These are phyloP conservation scores for Gomphus bonarii DNA, from an alignment of 1,284 basidiomycete genomes.

Conservation along the genomic window DNA sequence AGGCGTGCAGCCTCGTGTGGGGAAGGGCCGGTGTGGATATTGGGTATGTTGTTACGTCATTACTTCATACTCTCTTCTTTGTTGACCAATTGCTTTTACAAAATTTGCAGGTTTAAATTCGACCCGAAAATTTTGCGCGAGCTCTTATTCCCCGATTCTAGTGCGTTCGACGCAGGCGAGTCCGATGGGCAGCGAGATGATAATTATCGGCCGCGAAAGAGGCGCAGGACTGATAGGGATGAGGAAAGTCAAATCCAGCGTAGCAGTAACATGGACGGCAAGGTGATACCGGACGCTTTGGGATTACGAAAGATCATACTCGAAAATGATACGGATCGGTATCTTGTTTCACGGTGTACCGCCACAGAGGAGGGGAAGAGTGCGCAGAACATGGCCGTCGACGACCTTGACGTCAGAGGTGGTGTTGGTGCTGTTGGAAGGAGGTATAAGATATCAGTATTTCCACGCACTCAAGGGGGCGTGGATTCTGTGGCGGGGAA, in stretches of 20 bases:
- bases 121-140: constrained; percentile 35
- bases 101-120: constrained; percentile 46
- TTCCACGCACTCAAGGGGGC: neutral
- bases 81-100: neutral
- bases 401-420: too few species aligned
- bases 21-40: constrained; percentile 32
- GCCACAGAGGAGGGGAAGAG: neutral
- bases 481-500: neutral
- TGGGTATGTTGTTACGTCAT: constrained; percentile 18
- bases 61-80: neutral
- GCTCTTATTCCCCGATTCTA: constrained; percentile 31
- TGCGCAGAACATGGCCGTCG: neutral
- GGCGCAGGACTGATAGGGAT: neutral
- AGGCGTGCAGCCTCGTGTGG: constrained; percentile 33
- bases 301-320: neutral
- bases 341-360: neutral
- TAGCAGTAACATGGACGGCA: neutral
- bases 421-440: neutral
- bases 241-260: neutral
- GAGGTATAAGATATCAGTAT: neutral
- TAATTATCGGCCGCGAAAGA: neutral
- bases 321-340: neutral
- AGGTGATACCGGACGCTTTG: neutral
- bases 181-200: neutral
- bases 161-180: neutral